Evolutionary conservation across 257 asterid genomes (phyloP), one percentile per base, ranked within the genome.

Genomic region (Solanum tarapatanum): DNA sequence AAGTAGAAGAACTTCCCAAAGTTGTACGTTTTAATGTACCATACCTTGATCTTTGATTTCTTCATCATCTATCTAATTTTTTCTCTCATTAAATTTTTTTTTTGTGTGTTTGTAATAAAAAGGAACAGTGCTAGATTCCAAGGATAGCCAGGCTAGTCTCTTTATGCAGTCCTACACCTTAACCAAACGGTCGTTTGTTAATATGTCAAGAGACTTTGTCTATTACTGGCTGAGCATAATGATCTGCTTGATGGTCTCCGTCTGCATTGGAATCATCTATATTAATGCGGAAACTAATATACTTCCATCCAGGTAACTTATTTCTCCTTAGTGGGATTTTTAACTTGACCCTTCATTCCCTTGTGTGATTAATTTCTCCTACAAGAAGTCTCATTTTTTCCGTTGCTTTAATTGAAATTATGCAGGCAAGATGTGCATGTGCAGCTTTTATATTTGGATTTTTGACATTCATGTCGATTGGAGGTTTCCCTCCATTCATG

Each of bases 181-280:
- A 85, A 97, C 99, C 23, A 93, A 93, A 82, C 94, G 98, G 30
- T 97, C 98, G 1, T 97, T 93, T 84, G 91, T 97, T 76, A 96
- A 97, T 58, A 97, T 97, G 99, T 95, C 99, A 13, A 92, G 99
- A 92, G 99, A 96, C 93, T 95, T 96, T 73, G 99, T 99, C 8
- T 97, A 97, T 79, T 97, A 97, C 94, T 97, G 99, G 99, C 91
- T 96, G 89, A 94, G 98, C 93, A 94, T 97, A 8, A 93, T 93
- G 11, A 96, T 97, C 88, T 97, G 95, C 89, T 84, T 96, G 23
- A 96, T 96, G 28, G 99, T 97, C 89, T 95, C 99, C 58, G 32
- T 97, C 80, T 97, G 99, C 94, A 93, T 96, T 37, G 98, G 98
- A 84, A 94, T 98, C 69, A 96, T 96, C 79, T 95, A 97, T 89